Evolutionary conservation across 73 alveolate genomes (phyloP).

Genomic region (Effrenium voratum): DNA sequence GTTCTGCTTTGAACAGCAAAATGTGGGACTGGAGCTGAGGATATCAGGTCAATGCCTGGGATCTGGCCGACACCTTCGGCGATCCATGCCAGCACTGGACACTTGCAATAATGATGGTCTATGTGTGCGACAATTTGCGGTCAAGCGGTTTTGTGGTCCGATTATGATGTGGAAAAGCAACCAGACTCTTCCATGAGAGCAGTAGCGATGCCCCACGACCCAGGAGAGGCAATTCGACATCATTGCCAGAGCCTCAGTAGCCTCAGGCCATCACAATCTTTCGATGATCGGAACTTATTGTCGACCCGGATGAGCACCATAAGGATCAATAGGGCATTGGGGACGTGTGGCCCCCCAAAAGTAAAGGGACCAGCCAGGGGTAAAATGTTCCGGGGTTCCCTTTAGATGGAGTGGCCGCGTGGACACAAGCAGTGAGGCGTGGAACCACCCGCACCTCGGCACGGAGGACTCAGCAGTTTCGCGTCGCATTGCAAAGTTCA

Average conservation of each 20-base stretch:
- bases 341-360: too few relatives aligned
- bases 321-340: too few relatives aligned
- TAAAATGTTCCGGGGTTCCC: not conserved
- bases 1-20: not conserved
- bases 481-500: not conserved
- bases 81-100: not conserved
- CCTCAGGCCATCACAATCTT: too few relatives aligned
- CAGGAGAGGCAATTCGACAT: constrained; percentile 1
- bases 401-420: not conserved
- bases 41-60: constrained; percentile 57
- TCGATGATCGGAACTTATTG: too few relatives aligned
- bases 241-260: constrained; percentile 9
- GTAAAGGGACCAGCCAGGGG: too few relatives aligned
- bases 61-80: not conserved
- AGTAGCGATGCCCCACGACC: not conserved
- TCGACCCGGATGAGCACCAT: too few relatives aligned
- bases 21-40: constrained; percentile 1
- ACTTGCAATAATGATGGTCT: too few relatives aligned
- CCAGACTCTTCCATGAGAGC: not conserved
- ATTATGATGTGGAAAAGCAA: not conserved
- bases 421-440: not conserved
- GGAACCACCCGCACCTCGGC: constrained; percentile 90
- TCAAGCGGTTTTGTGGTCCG: not conserved
- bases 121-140: too few relatives aligned
- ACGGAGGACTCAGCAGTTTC: constrained; percentile 41